Evolutionary conservation across 306 rosid species (phyloP).

Genomic region (Sphenostylis stenocarpa): DNA sequence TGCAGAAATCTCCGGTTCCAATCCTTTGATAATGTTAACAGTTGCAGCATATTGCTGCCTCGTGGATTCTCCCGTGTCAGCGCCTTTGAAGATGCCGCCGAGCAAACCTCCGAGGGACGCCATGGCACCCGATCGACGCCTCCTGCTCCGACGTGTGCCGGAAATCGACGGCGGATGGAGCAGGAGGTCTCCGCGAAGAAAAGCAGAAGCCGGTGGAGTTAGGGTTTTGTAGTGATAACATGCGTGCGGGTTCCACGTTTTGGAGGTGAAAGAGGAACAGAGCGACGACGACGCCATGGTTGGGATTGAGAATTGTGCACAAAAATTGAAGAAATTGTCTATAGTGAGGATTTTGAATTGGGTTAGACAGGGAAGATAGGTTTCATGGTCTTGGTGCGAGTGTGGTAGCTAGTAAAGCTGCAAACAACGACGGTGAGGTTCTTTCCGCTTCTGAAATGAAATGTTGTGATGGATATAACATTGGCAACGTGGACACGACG

Average conservation of each 20-base stretch:
- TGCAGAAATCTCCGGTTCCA: constrained; percentile 67
- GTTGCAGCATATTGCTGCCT: constrained; percentile 74
- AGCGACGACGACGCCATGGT: constrained; percentile 58
- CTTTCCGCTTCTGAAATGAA: not conserved
- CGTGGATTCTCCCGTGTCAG: constrained; percentile 85
- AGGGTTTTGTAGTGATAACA: constrained; percentile 35
- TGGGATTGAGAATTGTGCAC: not conserved
- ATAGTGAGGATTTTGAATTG: not conserved
- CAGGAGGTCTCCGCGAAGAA: constrained; percentile 35
- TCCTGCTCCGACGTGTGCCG: constrained; percentile 33
- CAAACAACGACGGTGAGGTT: not conserved
- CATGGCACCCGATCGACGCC: constrained; percentile 34
- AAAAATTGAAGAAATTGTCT: not conserved
- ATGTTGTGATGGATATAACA: not conserved
- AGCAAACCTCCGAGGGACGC: constrained; percentile 87
- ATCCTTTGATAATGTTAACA: constrained; percentile 55
- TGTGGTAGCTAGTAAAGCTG: not conserved
- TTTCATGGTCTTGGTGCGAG: not conserved
- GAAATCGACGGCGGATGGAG: constrained; percentile 19
- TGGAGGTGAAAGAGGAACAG: constrained; percentile 49
- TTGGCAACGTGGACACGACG: not conserved
- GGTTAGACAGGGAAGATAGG: not conserved
- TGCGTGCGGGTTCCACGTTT: constrained; percentile 21
- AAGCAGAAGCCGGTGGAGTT: constrained; percentile 40
- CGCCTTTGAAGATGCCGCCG: constrained; percentile 79